These are phyloP conservation scores for Neonothopanus nambi DNA, from an alignment of 1,284 basidiomycete species.

Conservation along the genomic window DNA sequence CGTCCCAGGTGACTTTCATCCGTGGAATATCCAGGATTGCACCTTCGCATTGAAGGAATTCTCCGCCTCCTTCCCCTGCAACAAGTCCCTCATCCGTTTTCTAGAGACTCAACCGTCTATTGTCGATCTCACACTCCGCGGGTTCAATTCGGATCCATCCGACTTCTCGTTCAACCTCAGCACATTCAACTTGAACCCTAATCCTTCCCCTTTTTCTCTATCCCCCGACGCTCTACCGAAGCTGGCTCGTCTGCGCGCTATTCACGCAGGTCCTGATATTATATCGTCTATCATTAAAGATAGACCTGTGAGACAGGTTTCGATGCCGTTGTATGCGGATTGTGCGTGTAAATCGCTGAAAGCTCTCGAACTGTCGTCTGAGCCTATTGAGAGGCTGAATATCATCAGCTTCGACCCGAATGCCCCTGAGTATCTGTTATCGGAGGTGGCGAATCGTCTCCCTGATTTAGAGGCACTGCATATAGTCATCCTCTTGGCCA, in stretches of 20 bases:
- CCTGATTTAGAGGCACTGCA: conserved; percentile 56
- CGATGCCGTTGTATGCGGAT: conserved; percentile 51
- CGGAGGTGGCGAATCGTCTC: conserved; percentile 45
- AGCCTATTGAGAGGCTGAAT: conserved; percentile 48
- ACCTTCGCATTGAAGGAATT: conserved; percentile 45
- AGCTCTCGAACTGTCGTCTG: conserved; percentile 40
- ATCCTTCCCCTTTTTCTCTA: conserved; percentile 34
- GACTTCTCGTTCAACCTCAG: conserved; percentile 26
- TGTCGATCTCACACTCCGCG: conserved; percentile 53
- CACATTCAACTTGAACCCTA: conserved; percentile 20
- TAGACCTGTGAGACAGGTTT: conserved; percentile 51
- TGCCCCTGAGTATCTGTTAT: conserved; percentile 43
- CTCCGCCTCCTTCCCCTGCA: conserved; percentile 54
- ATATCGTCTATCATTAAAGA: conserved; percentile 46
- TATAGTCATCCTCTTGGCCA: conserved; percentile 49
- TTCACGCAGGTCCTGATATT: conserved; percentile 48
- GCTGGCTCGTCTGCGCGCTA: conserved; percentile 51
- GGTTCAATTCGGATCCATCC: conserved; percentile 32
- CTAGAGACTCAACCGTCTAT: conserved; percentile 50
- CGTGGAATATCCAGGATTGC: conserved; percentile 48
- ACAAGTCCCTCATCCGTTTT: conserved; percentile 47
- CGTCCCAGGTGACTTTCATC: conserved; percentile 33
- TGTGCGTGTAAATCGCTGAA: conserved; percentile 39
- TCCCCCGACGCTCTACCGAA: conserved; percentile 44
- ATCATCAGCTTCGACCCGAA: conserved; percentile 56